Evolutionary conservation across 257 asterid genomes (phyloP).

Genomic region (Datura wrightii): DNA sequence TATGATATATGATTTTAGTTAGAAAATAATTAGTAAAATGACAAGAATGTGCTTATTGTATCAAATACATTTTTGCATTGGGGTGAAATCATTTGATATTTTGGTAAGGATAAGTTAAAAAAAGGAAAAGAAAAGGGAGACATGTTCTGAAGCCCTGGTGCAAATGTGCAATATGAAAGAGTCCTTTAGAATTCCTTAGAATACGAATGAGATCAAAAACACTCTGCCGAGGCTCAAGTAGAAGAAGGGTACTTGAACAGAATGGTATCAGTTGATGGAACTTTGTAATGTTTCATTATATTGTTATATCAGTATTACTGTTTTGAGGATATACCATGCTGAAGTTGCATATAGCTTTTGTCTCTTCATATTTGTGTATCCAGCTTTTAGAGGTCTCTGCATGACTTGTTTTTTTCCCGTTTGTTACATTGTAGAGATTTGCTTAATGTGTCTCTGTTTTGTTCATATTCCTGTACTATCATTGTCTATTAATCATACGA

Average conservation of each 20-base stretch:
- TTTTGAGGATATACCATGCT: background rate
- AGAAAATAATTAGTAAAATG: background rate
- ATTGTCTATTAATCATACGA: background rate
- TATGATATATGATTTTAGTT: slow-evolving; percentile 13
- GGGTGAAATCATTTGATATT: background rate
- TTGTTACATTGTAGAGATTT: slow-evolving; percentile 21
- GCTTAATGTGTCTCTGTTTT: background rate
- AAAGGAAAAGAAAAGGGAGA: background rate
- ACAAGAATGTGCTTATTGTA: background rate
- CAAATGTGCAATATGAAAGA: no score
- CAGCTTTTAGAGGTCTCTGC: background rate
- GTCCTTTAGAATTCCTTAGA: no score
- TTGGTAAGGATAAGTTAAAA: background rate
- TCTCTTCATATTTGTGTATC: background rate
- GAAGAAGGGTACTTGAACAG: no score
- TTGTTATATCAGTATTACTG: background rate
- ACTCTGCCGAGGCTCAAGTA: no score
- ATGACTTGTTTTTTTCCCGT: background rate
- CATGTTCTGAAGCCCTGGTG: background rate
- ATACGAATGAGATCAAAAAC: no score
- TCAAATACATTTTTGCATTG: background rate
- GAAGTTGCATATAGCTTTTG: slow-evolving; percentile 20
- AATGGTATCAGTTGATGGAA: background rate
- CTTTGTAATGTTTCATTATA: background rate
- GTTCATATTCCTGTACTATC: background rate